Evolutionary conservation across 306 rosid genomes (phyloP).

Genomic region (Pterocarpus santalinus): DNA sequence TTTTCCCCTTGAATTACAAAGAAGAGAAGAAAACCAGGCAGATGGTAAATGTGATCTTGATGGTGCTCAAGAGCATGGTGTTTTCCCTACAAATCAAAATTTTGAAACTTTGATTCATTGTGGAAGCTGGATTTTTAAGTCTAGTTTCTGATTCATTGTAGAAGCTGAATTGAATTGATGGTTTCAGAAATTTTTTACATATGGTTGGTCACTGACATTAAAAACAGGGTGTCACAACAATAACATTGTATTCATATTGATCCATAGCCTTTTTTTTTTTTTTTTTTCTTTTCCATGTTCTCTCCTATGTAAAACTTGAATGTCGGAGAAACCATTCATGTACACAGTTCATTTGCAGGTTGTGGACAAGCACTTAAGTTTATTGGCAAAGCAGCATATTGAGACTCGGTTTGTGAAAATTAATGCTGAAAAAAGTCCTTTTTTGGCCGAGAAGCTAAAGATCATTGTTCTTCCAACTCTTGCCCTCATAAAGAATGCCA

Average conservation of each 20-base stretch:
- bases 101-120: not conserved
- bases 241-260: not conserved
- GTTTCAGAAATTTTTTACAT: conserved; percentile 4
- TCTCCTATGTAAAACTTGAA: not conserved
- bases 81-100: not conserved
- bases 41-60: not conserved
- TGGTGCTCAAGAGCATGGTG: not conserved
- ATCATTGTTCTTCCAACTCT: conserved; percentile 91
- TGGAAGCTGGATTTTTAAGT: not conserved
- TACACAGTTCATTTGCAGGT: conserved; percentile 67
- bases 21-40: not conserved
- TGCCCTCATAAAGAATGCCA: conserved; percentile 92
- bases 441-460: conserved; percentile 91
- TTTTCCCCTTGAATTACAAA: not conserved
- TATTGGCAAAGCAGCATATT: conserved; percentile 87
- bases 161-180: not conserved
- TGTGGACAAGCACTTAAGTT: conserved; percentile 84
- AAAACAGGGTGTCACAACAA: not conserved
- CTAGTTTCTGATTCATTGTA: not conserved
- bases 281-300: not conserved
- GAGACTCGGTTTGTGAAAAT: conserved; percentile 90
- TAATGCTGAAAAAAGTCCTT: conserved; percentile 95
- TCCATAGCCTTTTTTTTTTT: not conserved
- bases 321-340: conserved; percentile 42
- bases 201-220: not conserved